Conservation (phyloP, 305 asterid species). For the Solanum hybrid region DNA sequence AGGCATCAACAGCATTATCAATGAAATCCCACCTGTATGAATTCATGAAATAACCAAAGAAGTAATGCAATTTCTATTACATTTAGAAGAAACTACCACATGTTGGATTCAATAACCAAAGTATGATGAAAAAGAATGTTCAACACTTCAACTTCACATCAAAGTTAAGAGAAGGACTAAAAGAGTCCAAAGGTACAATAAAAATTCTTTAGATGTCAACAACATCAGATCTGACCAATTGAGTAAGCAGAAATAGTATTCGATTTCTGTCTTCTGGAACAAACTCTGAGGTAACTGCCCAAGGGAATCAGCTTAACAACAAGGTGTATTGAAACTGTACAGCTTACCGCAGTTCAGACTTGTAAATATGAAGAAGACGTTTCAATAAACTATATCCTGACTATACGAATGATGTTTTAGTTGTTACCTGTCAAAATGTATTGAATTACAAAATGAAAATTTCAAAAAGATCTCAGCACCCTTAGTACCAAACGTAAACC, state of each 20-base stretch:
- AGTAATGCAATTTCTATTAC: background rate
- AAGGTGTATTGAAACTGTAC: background rate
- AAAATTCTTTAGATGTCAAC: background rate
- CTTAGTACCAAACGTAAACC: background rate
- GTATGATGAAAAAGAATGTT: background rate
- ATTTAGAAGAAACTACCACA: background rate
- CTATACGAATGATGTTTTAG: background rate
- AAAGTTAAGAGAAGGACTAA: background rate
- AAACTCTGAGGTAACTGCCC: background rate
- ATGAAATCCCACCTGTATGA: too few species aligned
- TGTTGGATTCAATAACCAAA: background rate
- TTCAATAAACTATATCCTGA: background rate
- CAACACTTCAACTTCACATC: background rate
- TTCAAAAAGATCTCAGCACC: background rate
- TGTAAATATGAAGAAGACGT: background rate
- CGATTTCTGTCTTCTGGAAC: background rate
- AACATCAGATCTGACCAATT: background rate
- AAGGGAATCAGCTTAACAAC: background rate
- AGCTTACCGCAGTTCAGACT: background rate
- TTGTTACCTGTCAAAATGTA: background rate
- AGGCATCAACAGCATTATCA: background rate
- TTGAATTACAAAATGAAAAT: background rate
- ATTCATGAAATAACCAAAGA: background rate
- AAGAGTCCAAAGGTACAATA: background rate
- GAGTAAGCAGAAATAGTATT: background rate